Evolutionary conservation across 2,329 filamentous ascomycete genomes (phyloP).

Genomic region (Colletotrichum sp.): DNA sequence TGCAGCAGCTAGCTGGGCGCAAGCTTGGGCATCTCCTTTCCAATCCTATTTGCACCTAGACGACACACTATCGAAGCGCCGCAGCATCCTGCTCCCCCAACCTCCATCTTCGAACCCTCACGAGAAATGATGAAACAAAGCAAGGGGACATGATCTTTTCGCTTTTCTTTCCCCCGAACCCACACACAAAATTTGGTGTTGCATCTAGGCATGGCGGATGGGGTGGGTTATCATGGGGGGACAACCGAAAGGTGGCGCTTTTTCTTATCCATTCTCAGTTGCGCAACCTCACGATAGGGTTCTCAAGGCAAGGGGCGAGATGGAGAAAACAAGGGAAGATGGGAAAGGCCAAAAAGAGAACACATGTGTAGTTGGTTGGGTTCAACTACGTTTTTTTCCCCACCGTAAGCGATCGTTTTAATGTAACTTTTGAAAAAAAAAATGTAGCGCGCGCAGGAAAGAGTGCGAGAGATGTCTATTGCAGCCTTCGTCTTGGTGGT

Average conservation of each 20-base stretch:
- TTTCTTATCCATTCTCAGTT: background rate
- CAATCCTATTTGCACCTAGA: slow-evolving; percentile 12
- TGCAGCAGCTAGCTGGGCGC: background rate
- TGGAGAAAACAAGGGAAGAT: background rate
- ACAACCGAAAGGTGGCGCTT: slow-evolving; percentile 9
- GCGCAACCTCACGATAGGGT: background rate
- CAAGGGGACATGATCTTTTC: background rate
- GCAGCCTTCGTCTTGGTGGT: background rate
- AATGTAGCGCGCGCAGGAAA: background rate
- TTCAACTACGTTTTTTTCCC: slow-evolving; percentile 9
- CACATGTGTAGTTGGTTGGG: slow-evolving; percentile 13
- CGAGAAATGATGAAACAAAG: slow-evolving; percentile 13
- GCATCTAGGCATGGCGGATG: slow-evolving; percentile 11
- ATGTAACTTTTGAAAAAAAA: slow-evolving; percentile 2
- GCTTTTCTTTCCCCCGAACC: background rate
- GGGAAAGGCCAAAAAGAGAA: slow-evolving; percentile 8
- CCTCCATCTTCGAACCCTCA: slow-evolving; percentile 10
- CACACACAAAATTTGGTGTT: slow-evolving; percentile 8
- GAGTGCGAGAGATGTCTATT: background rate
- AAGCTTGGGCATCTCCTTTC: background rate
- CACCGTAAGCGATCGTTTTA: slow-evolving; percentile 20
- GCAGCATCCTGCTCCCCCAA: background rate
- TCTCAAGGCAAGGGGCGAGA: background rate
- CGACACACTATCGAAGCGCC: slow-evolving; percentile 4
- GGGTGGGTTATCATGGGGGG: background rate